phyloP scores from a whole-genome alignment of 306 rosid genomes.

The Bauhinia variegata region DNA sequence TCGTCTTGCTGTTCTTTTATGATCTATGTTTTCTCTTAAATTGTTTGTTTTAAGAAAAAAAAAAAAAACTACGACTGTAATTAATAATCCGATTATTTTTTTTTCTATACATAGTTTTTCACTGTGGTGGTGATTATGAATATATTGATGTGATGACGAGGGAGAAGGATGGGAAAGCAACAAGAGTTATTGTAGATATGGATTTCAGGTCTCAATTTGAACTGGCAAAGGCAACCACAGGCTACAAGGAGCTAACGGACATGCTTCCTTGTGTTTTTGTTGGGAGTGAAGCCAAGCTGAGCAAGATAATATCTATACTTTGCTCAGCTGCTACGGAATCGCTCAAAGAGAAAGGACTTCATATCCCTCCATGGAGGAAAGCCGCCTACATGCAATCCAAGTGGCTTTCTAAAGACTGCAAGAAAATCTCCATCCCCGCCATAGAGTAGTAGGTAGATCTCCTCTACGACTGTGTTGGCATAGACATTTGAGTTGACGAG shows the following conservation, averaged over 20 bases:
- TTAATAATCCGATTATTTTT: background rate
- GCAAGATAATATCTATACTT: slow-evolving; percentile 38
- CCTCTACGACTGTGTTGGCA: slow-evolving; percentile 8
- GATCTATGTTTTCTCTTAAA: background rate
- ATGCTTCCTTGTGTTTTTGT: slow-evolving; percentile 50
- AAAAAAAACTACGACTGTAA: too few species aligned
- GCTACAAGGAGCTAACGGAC: slow-evolving; percentile 43
- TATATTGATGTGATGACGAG: slow-evolving; percentile 49
- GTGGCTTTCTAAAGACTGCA: slow-evolving; percentile 52
- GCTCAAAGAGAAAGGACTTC: slow-evolving; percentile 47
- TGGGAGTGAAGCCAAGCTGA: slow-evolving; percentile 53
- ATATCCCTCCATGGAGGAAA: slow-evolving; percentile 65
- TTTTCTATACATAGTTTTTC: background rate
- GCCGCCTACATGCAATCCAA: slow-evolving; percentile 54
- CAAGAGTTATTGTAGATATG: slow-evolving; percentile 55
- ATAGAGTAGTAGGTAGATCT: slow-evolving; percentile 9
- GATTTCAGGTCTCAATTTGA: slow-evolving; percentile 62
- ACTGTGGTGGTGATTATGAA: slow-evolving; percentile 46
- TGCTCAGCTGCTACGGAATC: slow-evolving; percentile 58
- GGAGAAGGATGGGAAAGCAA: slow-evolving; percentile 16
- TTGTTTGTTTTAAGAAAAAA: background rate
- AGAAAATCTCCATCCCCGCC: slow-evolving; percentile 34
- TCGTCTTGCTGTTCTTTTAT: background rate
- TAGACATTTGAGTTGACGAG: slow-evolving; percentile 24
- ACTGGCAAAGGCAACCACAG: slow-evolving; percentile 50